Evolutionary conservation across 805 yeast species (phyloP), one percentile per base, ranked within the genome.

Genomic region (Metschnikowia koreensis): DNA sequence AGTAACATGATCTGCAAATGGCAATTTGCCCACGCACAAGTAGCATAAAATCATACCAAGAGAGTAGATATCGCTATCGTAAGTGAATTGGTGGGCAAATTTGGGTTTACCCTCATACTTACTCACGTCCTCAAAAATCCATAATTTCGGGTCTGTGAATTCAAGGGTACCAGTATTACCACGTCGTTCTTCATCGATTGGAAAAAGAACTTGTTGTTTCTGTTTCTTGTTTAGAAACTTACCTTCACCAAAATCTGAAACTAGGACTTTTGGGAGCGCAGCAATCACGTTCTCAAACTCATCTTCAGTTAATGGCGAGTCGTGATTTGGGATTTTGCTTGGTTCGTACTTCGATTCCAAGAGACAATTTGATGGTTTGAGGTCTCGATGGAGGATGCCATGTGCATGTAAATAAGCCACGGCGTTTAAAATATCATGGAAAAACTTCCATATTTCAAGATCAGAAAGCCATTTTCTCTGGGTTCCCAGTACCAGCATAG

Each of bases 181-280:
- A 6, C 91, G 84, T 1, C 92, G 84, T 9, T 76, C 75, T 44
- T 91, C 71, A 10, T 48, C 45, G 1, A 15, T 2, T 5, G 11
- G 17, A 17, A 15, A 11, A 15, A n/a, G 33, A 9, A 31, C 27
- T 16, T 6, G 40, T 38, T 34, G 11, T 15, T 34, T 8, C 49
- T 52, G 44, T 47, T 31, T 57, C 53, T 71, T 82, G 12, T 93
- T 90, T 48, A 85, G 84, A 56, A 87, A 73, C 57, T 87, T 88
- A 7, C 94, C 88, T 66, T 91, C 97, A 3, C 97, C 97, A 66
- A 91, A 87, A 69, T 91, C 97, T 41, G 96, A 84, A 11, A 91
- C 92, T 12, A 89, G 74, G 1, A 89, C 81, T n/a, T 76, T 79
- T 0, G 96, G 96, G 11, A 85, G 71, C 27, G 55, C 53, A 6